Evolutionary conservation across 768 basidiomycete genomes (phyloP).

Genomic region (Suillus clintonianus): DNA sequence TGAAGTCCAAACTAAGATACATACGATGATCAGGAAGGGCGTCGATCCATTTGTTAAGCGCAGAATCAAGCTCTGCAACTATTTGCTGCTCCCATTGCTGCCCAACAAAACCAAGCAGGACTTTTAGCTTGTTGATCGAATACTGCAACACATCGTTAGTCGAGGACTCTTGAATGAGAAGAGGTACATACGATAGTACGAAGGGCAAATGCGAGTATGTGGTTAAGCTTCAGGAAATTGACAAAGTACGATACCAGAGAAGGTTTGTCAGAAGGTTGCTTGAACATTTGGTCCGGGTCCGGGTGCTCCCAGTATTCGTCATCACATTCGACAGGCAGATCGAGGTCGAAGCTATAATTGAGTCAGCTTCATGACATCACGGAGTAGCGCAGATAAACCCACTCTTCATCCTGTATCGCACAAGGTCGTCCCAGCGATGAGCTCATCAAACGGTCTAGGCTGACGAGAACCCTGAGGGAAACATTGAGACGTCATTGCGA

Average conservation of each 20-base stretch:
- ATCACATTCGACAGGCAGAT: conserved; percentile 64
- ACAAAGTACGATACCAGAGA: conserved; percentile 55
- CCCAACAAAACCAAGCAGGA: conserved; percentile 51
- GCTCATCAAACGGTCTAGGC: conserved; percentile 35
- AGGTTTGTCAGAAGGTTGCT: conserved; percentile 64
- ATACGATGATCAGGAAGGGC: conserved; percentile 53
- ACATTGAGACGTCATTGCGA: neutral
- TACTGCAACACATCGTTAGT: conserved; percentile 46
- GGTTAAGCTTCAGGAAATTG: conserved; percentile 54
- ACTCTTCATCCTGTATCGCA: conserved; percentile 74
- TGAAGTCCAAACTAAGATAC: conserved; percentile 15
- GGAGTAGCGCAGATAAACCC: conserved; percentile 22
- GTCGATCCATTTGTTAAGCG: conserved; percentile 79
- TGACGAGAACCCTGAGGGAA: conserved; percentile 28
- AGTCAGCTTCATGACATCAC: neutral
- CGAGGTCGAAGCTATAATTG: conserved; percentile 55
- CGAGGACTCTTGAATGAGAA: neutral
- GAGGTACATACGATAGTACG: conserved; percentile 55
- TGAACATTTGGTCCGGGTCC: conserved; percentile 51
- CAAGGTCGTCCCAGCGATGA: conserved; percentile 64
- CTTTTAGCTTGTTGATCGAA: conserved; percentile 64
- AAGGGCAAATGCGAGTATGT: conserved; percentile 62
- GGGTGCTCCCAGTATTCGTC: conserved; percentile 66
- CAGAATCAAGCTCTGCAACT: conserved; percentile 73
- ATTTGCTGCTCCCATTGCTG: conserved; percentile 63